Conservation (phyloP, 2,329 filamentous ascomycete genomes). For the Beauveria australis region DNA sequence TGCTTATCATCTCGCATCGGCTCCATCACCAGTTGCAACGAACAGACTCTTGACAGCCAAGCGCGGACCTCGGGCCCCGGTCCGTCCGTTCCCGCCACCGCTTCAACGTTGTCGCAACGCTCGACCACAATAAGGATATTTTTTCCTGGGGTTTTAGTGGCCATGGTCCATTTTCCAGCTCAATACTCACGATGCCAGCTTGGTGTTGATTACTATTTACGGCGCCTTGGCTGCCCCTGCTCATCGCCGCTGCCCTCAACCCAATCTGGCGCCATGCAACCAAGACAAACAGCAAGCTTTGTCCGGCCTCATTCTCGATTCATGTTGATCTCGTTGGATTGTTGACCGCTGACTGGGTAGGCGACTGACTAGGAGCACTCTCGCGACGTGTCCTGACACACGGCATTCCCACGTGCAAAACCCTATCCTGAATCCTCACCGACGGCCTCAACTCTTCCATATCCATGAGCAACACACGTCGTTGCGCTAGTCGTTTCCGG, state of each 20-base stretch:
- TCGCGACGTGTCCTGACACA: not conserved
- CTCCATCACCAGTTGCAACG: too few species aligned
- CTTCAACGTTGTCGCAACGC: not conserved
- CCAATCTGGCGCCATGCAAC: not conserved
- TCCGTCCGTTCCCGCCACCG: not conserved
- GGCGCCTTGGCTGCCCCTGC: not conserved
- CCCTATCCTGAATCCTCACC: not conserved
- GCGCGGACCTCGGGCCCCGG: not conserved
- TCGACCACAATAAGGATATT: slow-evolving; percentile 19
- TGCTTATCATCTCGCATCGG: not conserved
- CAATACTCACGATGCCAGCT: not conserved
- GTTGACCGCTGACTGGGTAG: not conserved
- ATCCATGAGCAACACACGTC: not conserved
- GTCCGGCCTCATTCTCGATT: not conserved
- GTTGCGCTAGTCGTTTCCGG: slow-evolving; percentile 1
- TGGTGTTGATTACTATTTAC: not conserved
- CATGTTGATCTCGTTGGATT: not conserved
- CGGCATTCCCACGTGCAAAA: not conserved
- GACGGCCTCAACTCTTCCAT: not conserved
- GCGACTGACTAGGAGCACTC: not conserved
- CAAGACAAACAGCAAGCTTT: not conserved
- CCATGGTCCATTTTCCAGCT: not conserved
- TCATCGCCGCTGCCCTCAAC: not conserved
- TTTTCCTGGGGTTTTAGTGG: slow-evolving; percentile 24
- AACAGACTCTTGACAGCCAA: too few species aligned